These are phyloP conservation scores for Evernia prunastri DNA, from an alignment of 495 filamentous ascomycete species.

Conservation along the genomic window DNA sequence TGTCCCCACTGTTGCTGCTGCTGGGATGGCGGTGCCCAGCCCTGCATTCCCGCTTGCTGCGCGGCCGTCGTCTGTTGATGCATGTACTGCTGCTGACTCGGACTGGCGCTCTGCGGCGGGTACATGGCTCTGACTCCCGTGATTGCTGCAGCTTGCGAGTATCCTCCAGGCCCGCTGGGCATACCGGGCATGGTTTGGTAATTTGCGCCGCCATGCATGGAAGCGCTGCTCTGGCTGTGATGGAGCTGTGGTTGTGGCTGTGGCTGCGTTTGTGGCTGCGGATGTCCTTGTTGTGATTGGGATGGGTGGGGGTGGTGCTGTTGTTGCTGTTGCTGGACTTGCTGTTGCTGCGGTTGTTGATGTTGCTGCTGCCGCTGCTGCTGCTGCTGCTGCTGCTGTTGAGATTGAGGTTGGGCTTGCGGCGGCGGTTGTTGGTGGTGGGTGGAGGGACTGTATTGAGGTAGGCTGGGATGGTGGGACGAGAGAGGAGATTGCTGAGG, in stretches of 20 bases:
- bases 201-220: slow-evolving; percentile 49
- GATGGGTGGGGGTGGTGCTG: slow-evolving; percentile 39
- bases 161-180: slow-evolving; percentile 45
- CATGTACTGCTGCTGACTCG: slow-evolving; percentile 53
- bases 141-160: slow-evolving; percentile 16
- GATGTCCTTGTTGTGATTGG: slow-evolving; percentile 42
- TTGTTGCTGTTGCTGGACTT: slow-evolving; percentile 44
- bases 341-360: slow-evolving; percentile 32
- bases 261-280: slow-evolving; percentile 43
- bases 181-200: slow-evolving; percentile 57
- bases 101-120: slow-evolving; percentile 32
- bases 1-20: slow-evolving; percentile 15
- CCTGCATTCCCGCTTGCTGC: slow-evolving; percentile 43
- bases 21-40: slow-evolving; percentile 36
- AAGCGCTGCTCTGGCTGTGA: slow-evolving; percentile 53
- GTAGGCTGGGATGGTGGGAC: slow-evolving; percentile 39
- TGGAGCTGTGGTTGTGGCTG: slow-evolving; percentile 45
- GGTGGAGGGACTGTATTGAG: slow-evolving; percentile 46
- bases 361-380: slow-evolving; percentile 43
- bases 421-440: slow-evolving; percentile 36
- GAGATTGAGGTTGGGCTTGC: slow-evolving; percentile 44
- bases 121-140: slow-evolving; percentile 22
- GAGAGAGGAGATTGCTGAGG: slow-evolving; percentile 47
- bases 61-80: slow-evolving; percentile 35
- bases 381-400: slow-evolving; percentile 44